Evolutionary conservation across 2,329 filamentous ascomycete species (phyloP).

Genomic region (Fusarium fujikuroi): DNA sequence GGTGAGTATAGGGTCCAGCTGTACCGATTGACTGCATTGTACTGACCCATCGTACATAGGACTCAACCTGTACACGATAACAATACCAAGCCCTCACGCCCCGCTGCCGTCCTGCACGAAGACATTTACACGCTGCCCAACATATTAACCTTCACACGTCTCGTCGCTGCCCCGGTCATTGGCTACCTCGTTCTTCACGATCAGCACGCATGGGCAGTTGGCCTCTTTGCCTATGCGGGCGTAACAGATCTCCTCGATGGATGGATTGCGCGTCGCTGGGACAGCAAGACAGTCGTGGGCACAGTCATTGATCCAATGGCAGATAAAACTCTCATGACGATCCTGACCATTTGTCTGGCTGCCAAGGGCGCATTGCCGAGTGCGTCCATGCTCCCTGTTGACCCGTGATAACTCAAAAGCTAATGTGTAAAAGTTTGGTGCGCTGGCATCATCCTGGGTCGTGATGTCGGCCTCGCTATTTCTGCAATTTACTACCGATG

Average conservation of each 20-base stretch:
- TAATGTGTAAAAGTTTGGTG: slow-evolving; percentile 74
- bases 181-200: slow-evolving; percentile 91
- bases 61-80: slow-evolving; percentile 2
- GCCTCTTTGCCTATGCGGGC: slow-evolving; percentile 91
- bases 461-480: slow-evolving; percentile 84
- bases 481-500: slow-evolving; percentile 95
- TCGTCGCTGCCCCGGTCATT: slow-evolving; percentile 83
- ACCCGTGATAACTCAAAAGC: background rate
- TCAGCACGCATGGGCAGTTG: slow-evolving; percentile 80
- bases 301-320: slow-evolving; percentile 97
- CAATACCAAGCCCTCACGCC: background rate
- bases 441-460: slow-evolving; percentile 87
- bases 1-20: background rate
- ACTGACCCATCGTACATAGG: slow-evolving; percentile 9
- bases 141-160: slow-evolving; percentile 85
- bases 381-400: slow-evolving; percentile 55
- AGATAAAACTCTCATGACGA: slow-evolving; percentile 95
- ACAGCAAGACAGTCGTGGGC: slow-evolving; percentile 91
- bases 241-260: slow-evolving; percentile 93
- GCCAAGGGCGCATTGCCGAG: slow-evolving; percentile 83
- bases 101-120: slow-evolving; percentile 62
- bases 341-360: slow-evolving; percentile 86
- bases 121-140: slow-evolving; percentile 99
- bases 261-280: slow-evolving; percentile 89
- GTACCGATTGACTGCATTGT: background rate